Evolutionary conservation across 768 basidiomycete genomes (phyloP).

Genomic region (Termitomyces sp.): DNA sequence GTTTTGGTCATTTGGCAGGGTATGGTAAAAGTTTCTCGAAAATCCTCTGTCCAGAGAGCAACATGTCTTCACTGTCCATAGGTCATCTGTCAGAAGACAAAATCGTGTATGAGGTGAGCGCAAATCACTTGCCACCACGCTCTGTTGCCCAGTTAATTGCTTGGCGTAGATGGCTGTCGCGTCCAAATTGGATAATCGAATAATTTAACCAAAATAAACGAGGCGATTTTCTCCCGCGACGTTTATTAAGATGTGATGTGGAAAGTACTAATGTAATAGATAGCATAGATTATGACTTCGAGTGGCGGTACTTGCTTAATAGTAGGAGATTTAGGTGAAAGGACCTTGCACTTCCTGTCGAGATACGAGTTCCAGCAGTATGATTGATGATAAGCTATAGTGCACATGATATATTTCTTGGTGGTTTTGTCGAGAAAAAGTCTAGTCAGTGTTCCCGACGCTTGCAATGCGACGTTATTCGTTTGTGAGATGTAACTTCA

Average conservation of each 20-base stretch:
- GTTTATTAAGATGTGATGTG: slow-evolving; percentile 20
- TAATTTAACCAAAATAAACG: slow-evolving; percentile 22
- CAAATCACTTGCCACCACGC: slow-evolving; percentile 12
- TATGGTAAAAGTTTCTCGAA: slow-evolving; percentile 11
- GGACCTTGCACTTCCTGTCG: too few relatives aligned
- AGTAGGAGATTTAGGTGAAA: slow-evolving; percentile 17
- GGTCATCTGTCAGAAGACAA: neutral
- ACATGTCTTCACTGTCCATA: slow-evolving; percentile 13
- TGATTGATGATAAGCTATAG: too few relatives aligned
- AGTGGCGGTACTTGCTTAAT: slow-evolving; percentile 21
- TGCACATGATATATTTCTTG: too few relatives aligned
- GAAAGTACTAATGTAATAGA: slow-evolving; percentile 34
- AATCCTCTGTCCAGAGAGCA: slow-evolving; percentile 16
- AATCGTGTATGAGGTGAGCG: neutral
- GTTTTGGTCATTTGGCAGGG: slow-evolving; percentile 14
- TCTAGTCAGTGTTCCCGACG: too few relatives aligned
- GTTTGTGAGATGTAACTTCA: too few relatives aligned
- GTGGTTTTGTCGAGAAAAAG: too few relatives aligned
- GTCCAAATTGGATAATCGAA: slow-evolving; percentile 12
- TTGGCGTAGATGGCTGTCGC: slow-evolving; percentile 11
- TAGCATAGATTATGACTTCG: slow-evolving; percentile 23
- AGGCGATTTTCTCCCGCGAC: slow-evolving; percentile 12
- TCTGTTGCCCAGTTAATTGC: slow-evolving; percentile 18
- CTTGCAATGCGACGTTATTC: too few relatives aligned
- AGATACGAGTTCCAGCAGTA: too few relatives aligned